A percentile compares a stretch with the other conserved stretches of the same genome.
Conservation (phyloP, 2,329 filamentous ascomycete species). For the Blastomyces percursus region DNA sequence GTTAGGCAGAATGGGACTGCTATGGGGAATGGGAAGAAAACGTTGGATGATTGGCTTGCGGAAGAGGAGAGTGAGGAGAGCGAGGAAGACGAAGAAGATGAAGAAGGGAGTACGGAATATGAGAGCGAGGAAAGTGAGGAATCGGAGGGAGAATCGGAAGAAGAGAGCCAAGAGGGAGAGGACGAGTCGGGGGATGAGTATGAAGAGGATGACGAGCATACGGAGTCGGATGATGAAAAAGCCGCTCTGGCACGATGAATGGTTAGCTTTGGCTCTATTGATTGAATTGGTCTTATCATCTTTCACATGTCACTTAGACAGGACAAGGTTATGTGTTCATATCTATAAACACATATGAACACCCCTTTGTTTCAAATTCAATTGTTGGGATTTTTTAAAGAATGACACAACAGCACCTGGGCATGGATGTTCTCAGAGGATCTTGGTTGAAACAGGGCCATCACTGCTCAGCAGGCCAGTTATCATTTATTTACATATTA, state of each 20-base stretch:
- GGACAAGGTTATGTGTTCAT: not conserved
- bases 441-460: too few relatives aligned
- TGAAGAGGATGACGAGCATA: slow-evolving; percentile 30
- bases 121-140: slow-evolving; percentile 37
- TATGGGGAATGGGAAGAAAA: slow-evolving; percentile 52
- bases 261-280: not conserved
- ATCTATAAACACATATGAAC: not conserved
- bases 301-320: not conserved
- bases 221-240: slow-evolving; percentile 28
- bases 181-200: slow-evolving; percentile 38
- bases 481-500: too few relatives aligned
- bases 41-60: slow-evolving; percentile 84
- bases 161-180: slow-evolving; percentile 11
- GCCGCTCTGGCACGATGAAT: slow-evolving; percentile 13
- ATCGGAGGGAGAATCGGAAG: slow-evolving; percentile 15
- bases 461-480: too few relatives aligned
- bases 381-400: not conserved
- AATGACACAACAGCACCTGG: too few relatives aligned
- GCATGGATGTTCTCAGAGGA: too few relatives aligned
- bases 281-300: not conserved
- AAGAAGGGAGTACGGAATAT: slow-evolving; percentile 29
- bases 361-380: not conserved
- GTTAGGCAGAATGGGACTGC: slow-evolving; percentile 17
- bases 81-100: slow-evolving; percentile 39
- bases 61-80: slow-evolving; percentile 54